Conservation (phyloP, 2,329 filamentous ascomycete species). For the Colletotrichum scovillei region DNA sequence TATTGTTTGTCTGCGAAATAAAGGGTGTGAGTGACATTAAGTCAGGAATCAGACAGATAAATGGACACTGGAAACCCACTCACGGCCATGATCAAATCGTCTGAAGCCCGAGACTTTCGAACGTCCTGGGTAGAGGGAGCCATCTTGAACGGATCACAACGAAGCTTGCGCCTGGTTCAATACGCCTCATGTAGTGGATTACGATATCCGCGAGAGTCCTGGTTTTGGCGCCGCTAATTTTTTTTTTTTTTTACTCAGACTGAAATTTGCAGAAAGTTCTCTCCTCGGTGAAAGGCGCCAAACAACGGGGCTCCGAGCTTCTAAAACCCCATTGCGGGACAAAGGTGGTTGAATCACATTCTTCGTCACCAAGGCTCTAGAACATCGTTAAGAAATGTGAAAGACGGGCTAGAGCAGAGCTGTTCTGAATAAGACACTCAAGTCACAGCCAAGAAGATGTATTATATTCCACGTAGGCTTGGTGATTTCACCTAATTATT, state of each 20-base stretch:
- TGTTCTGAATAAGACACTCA: too few species aligned
- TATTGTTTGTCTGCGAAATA: constrained; percentile 80
- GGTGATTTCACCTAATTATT: neutral
- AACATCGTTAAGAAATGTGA: neutral
- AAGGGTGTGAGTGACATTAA: constrained; percentile 21
- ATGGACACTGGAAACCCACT: constrained; percentile 40
- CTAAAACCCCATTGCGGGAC: neutral
- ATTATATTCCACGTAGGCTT: neutral
- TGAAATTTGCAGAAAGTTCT: neutral
- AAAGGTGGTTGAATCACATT: neutral
- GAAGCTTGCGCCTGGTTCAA: neutral
- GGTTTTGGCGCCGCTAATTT: neutral
- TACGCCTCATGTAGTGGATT: neutral
- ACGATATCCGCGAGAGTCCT: neutral
- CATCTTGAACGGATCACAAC: constrained; percentile 6
- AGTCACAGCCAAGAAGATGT: neutral
- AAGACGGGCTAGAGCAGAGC: neutral
- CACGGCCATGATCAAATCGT: constrained; percentile 68
- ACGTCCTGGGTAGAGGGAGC: neutral
- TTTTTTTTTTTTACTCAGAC: neutral
- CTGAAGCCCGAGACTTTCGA: constrained; percentile 40
- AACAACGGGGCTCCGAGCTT: neutral
- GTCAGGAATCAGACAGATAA: neutral
- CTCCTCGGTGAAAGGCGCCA: neutral
- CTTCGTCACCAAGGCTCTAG: neutral